A percentile compares a stretch with the other conserved stretches of the same genome.
Conservation (phyloP, 345 rosid genomes). For the Anastatica hierochuntica region DNA sequence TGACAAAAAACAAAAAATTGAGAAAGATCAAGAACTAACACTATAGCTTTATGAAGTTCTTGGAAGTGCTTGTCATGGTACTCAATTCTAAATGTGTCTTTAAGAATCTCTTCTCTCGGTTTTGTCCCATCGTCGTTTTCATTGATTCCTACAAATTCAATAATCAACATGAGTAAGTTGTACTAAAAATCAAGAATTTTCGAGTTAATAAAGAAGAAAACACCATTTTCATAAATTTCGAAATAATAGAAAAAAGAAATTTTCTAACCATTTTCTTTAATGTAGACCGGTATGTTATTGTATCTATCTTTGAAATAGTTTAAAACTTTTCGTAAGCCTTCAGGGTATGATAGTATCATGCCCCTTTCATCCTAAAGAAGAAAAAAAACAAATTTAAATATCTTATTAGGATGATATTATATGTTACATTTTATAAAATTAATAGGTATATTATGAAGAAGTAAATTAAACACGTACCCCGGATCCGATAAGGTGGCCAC, state of each 20-base stretch:
- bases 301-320: slow-evolving; percentile 26
- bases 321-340: slow-evolving; percentile 22
- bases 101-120: slow-evolving; percentile 17
- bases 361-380: slow-evolving; percentile 13
- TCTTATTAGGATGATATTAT: neutral
- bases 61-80: slow-evolving; percentile 22
- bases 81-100: slow-evolving; percentile 20
- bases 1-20: too few species aligned
- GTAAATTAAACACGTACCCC: slow-evolving; percentile 10
- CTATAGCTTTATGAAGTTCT: slow-evolving; percentile 27
- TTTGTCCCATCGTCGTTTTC: slow-evolving; percentile 20
- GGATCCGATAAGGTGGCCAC: slow-evolving; percentile 21
- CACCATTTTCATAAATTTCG: neutral
- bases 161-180: neutral
- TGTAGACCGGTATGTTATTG: slow-evolving; percentile 27
- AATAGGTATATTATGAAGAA: neutral
- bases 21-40: slow-evolving; percentile 20
- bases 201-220: neutral
- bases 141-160: slow-evolving; percentile 14
- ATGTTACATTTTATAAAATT: neutral
- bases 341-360: slow-evolving; percentile 6
- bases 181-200: neutral
- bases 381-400: neutral
- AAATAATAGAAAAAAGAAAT: neutral
- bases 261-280: slow-evolving; percentile 25